Conservation (phyloP, 805 yeast species). For the Blastobotrys parvus region DNA sequence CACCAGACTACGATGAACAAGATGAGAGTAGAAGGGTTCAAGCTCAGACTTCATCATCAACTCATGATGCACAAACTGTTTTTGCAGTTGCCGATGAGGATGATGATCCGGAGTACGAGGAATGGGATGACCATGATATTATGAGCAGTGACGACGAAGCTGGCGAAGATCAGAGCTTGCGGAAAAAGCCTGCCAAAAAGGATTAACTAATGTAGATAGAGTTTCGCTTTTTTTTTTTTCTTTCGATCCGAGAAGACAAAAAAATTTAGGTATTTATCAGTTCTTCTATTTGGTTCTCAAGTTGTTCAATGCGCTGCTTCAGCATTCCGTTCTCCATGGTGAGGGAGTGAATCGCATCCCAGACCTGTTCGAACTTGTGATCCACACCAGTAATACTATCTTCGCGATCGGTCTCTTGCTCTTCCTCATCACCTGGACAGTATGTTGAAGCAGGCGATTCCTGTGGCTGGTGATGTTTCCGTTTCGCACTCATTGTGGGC, state of each 20-base stretch:
- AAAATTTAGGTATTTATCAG: no score
- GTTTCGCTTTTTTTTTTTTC: no score
- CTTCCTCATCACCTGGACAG: not conserved
- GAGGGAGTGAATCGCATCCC: not conserved
- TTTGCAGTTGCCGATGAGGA: slow-evolving; percentile 20
- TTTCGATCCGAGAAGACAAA: no score
- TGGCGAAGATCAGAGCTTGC: not conserved
- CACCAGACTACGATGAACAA: not conserved
- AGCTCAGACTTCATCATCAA: not conserved
- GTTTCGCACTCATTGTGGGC: not conserved
- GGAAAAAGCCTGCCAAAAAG: no score
- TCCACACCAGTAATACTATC: not conserved
- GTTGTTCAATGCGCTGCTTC: not conserved
- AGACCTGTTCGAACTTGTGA: not conserved
- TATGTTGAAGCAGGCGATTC: no score
- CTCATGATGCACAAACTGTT: slow-evolving; percentile 15
- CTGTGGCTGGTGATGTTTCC: not conserved
- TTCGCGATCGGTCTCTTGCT: not conserved
- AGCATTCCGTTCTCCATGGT: not conserved
- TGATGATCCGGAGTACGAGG: slow-evolving; percentile 3
- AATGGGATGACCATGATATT: not conserved
- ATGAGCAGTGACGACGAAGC: not conserved
- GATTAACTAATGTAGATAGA: no score
- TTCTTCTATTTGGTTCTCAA: not conserved
- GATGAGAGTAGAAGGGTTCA: not conserved